These are phyloP conservation scores for Scenedesmus sp. DNA, from an alignment of 163 green algal species.

Conservation along the genomic window DNA sequence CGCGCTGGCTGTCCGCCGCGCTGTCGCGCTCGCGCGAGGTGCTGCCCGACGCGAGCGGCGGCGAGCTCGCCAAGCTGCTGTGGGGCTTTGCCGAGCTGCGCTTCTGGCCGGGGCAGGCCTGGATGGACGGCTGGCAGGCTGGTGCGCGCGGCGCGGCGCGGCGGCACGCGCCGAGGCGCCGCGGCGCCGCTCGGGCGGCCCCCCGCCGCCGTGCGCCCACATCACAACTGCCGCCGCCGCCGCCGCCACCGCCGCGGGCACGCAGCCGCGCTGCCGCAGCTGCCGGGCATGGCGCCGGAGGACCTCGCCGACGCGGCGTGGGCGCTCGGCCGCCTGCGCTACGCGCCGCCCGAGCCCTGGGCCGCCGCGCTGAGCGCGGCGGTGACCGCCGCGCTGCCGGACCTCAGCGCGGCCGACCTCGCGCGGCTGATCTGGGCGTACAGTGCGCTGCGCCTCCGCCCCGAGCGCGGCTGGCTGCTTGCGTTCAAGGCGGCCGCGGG, in stretches of 20 bases:
- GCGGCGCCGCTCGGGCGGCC: neutral
- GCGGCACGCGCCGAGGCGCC: neutral
- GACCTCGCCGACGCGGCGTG: conserved; percentile 17
- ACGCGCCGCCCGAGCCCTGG: conserved; percentile 20
- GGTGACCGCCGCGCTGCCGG: neutral
- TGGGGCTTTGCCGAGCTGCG: conserved; percentile 44
- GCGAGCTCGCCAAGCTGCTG: conserved; percentile 24
- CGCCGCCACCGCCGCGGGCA: neutral
- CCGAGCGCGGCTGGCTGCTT: conserved; percentile 33
- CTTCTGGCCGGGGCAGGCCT: conserved; percentile 30
- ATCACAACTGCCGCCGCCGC: neutral
- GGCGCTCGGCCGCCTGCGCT: conserved; percentile 18
- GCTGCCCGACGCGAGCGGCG: neutral
- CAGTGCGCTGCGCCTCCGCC: conserved; percentile 5
- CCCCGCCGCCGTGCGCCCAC: neutral
- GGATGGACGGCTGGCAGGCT: conserved; percentile 43
- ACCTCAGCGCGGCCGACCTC: conserved; percentile 6
- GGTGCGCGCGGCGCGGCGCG: neutral
- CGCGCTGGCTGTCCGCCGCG: conserved; percentile 11
- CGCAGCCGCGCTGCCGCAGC: conserved; percentile 19
- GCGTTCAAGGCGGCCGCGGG: conserved; percentile 4
- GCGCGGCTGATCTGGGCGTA: conserved; percentile 39
- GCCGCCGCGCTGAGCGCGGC: neutral
- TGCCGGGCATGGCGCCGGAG: neutral
- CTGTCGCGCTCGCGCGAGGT: neutral